Base-by-base conservation (phyloP, 805 yeast species). In the Monosporozyma yasuniensis region DNA sequence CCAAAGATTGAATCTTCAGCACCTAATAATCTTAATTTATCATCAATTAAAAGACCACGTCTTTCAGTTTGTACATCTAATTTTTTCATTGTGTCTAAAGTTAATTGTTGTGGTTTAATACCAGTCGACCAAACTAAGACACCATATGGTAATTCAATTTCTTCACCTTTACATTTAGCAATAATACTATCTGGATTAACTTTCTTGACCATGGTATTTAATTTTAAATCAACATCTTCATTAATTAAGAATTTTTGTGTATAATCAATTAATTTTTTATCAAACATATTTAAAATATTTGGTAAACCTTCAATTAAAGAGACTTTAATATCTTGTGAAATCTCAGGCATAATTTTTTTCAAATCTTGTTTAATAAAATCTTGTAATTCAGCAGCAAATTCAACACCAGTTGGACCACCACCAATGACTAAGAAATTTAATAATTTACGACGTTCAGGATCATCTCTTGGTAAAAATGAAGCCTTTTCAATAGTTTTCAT, bases 361-460 rank as follows among this genome's bases (percentile, higher is more conserved):
- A 90, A 76, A 70, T 91, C 98, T 68, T 90, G 95, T 67, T 86
- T 89, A 54, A 90, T 85, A 71, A 86, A 91, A 71, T 90, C 98
- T 71, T 87, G 93, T 61, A 90, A 74, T 71, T 91, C 98, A 62
- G 96, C 98, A 57, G 98, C 97, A 61, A 89, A 86, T 72, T 90
- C 97, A 55, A 90, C 96, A 74, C 98, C 98, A 39, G 98, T 90
- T 65, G 98, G 97, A 55, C 98, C 98, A 69, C 97, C 98, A 61
- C 98, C 98, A 58, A 93, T 95, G 54, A 91, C 95, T 54, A 91
- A 90, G 60, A 89, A 83, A 55, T 83, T 84, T 66, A 90, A 77
- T 60, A 91, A 77, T 67, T 95, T 80, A 71, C 81, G 79, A 70
- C 97, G 80, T 66, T 86, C 95, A 14, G 82, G 81, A 58, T 80